Conservation (phyloP, 306 rosid species). For the Gynostemma pentaphyllum region DNA sequence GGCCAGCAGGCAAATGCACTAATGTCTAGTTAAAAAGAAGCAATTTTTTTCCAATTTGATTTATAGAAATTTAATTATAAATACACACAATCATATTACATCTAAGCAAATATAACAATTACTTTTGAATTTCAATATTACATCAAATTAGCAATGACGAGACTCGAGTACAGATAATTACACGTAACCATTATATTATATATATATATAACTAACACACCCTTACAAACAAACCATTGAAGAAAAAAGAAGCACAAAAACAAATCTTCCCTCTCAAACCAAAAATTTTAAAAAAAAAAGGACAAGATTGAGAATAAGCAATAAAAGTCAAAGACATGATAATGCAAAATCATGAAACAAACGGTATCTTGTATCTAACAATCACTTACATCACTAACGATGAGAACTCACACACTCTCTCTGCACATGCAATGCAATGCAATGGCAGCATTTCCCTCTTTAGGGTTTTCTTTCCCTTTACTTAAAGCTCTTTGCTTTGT, state of each 20-base stretch:
- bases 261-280: background rate
- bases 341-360: background rate
- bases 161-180: too few relatives aligned
- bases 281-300: background rate
- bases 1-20: background rate
- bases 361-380: background rate
- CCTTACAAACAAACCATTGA: background rate
- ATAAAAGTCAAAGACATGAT: slow-evolving; percentile 3
- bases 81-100: background rate
- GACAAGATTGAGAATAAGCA: background rate
- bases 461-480: slow-evolving; percentile 8
- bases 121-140: too few relatives aligned
- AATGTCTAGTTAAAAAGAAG: background rate
- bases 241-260: background rate
- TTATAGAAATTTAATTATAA: background rate
- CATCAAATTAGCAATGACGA: too few relatives aligned
- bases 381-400: background rate
- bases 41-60: too few relatives aligned
- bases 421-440: slow-evolving; percentile 10
- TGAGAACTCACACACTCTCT: background rate
- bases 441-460: too few relatives aligned
- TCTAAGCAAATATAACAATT: too few relatives aligned
- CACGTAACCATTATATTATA: too few relatives aligned
- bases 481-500: background rate
- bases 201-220: too few relatives aligned